These are phyloP conservation scores for Hamamelis virginiana DNA, from an alignment of 164 flowering plant species.

Conservation along the genomic window DNA sequence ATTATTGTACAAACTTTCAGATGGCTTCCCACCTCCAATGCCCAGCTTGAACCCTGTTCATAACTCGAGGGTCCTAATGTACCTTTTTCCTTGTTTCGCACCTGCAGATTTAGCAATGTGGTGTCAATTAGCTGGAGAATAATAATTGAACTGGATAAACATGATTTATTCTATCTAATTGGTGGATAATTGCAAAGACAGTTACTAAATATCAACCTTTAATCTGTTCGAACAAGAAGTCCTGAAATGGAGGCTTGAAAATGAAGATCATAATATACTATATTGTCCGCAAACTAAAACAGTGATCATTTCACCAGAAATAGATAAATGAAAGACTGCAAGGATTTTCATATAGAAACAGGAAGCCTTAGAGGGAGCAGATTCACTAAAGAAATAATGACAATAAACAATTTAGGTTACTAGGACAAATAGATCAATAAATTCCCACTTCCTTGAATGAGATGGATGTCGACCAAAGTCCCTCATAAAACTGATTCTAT, in stretches of 20 bases:
- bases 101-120: constrained; percentile 33
- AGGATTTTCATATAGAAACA: too few relatives aligned
- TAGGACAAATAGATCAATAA: background rate
- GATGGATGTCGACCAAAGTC: background rate
- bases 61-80: constrained; percentile 33
- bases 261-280: background rate
- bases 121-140: background rate
- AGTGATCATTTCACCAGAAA: background rate
- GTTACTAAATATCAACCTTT: background rate
- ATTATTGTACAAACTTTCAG: constrained; percentile 63
- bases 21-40: constrained; percentile 73
- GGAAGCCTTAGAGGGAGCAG: background rate
- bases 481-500: background rate
- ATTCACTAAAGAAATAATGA: background rate
- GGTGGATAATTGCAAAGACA: background rate
- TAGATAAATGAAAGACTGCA: background rate
- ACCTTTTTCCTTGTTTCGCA: constrained; percentile 42
- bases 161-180: background rate
- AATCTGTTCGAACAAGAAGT: background rate
- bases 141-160: background rate
- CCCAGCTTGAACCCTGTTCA: constrained; percentile 85
- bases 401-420: background rate
- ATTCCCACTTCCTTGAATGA: background rate
- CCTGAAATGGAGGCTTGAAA: background rate
- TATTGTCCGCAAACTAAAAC: background rate